A percentile compares a stretch with the other conserved stretches of the same genome.
Conservation (phyloP, 2,329 filamentous ascomycete species). For the Shiraia sp. region DNA sequence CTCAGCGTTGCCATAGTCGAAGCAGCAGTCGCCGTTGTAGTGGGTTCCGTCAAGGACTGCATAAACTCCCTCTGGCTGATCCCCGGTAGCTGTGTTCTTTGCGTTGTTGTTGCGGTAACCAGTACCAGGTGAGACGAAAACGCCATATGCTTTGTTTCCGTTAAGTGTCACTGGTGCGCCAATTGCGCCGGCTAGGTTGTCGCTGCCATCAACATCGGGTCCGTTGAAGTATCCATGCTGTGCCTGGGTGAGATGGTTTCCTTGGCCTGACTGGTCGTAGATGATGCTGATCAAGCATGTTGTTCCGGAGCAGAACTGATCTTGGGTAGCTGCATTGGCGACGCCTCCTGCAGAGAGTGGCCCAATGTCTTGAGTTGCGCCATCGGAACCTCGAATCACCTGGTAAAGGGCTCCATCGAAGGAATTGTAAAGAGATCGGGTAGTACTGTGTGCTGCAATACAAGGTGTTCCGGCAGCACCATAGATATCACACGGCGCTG, state of each 20-base stretch:
- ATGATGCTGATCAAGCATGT: slow-evolving; percentile 67
- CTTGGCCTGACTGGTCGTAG: slow-evolving; percentile 66
- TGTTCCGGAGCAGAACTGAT: slow-evolving; percentile 63
- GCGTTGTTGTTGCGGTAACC: slow-evolving; percentile 65
- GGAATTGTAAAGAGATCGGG: slow-evolving; percentile 61
- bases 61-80: slow-evolving; percentile 64
- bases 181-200: slow-evolving; percentile 62
- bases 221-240: slow-evolving; percentile 61
- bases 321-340: slow-evolving; percentile 64
- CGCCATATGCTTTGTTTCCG: slow-evolving; percentile 65
- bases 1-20: slow-evolving; percentile 51
- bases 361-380: slow-evolving; percentile 52
- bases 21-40: slow-evolving; percentile 61
- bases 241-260: slow-evolving; percentile 67
- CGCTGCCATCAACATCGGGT: slow-evolving; percentile 60
- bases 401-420: slow-evolving; percentile 63
- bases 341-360: slow-evolving; percentile 63
- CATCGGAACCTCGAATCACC: slow-evolving; percentile 60
- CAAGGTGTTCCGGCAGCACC: slow-evolving; percentile 63
- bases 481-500: slow-evolving; percentile 67
- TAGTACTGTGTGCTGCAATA: slow-evolving; percentile 67
- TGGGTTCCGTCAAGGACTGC: slow-evolving; percentile 64
- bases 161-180: slow-evolving; percentile 65
- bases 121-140: slow-evolving; percentile 64
- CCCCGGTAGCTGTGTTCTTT: slow-evolving; percentile 58